phyloP scores from a whole-genome alignment of 1,284 basidiomycete species.

The Rhodotorula sp. region DNA sequence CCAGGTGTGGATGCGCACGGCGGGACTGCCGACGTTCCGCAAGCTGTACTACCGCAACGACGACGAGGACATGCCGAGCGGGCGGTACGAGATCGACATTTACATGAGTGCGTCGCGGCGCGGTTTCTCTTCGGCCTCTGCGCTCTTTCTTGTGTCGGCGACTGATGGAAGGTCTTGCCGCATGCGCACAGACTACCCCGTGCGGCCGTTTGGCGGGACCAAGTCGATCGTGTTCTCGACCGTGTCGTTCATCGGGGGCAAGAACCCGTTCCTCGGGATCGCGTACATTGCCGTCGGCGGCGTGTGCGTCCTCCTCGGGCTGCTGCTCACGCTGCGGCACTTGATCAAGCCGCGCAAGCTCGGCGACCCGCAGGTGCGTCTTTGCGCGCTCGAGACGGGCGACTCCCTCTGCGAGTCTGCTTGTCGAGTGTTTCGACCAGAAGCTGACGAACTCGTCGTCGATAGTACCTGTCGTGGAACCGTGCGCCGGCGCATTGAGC shows the following conservation, averaged over 20 bases:
- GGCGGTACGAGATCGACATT: conserved; percentile 74
- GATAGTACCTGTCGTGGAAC: conserved; percentile 32
- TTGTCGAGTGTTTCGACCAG: too few relatives aligned
- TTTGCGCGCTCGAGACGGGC: too few relatives aligned
- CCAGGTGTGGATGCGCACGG: conserved; percentile 96
- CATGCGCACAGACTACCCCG: conserved; percentile 95
- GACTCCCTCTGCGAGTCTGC: background rate
- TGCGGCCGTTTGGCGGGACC: conserved; percentile 85
- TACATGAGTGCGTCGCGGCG: conserved; percentile 69
- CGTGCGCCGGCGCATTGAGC: conserved; percentile 11
- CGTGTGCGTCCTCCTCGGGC: conserved; percentile 82
- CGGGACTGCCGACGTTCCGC: conserved; percentile 92
- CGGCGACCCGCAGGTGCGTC: conserved; percentile 36
- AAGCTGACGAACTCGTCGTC: background rate
- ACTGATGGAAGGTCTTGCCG: too few relatives aligned
- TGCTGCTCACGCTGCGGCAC: conserved; percentile 87
- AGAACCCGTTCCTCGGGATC: conserved; percentile 96
- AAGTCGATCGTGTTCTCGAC: conserved; percentile 97
- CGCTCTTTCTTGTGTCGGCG: background rate
- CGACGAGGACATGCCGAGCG: conserved; percentile 66
- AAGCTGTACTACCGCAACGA: conserved; percentile 96
- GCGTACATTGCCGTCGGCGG: conserved; percentile 88
- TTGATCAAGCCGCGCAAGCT: conserved; percentile 85
- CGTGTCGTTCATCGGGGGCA: conserved; percentile 96
- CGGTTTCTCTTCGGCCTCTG: background rate